Base-by-base conservation (phyloP, 1,284 basidiomycete species). In the Neolentinus lepideus region DNA sequence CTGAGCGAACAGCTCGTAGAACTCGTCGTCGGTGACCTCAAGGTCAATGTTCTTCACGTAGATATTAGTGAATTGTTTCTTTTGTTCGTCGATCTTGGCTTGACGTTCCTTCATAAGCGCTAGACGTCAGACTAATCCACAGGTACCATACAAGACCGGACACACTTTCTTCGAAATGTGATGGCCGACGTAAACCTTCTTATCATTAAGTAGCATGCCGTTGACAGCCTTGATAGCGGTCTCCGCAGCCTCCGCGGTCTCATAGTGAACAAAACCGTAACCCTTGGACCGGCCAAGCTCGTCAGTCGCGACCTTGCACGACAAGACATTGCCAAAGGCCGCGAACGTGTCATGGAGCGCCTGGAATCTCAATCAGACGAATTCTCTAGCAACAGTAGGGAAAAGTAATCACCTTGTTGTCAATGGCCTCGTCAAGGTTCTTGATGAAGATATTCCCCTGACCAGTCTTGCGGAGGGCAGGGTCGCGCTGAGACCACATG, bases 361-460 rank as follows among this genome's bases (percentile, higher is more conserved):
- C 88, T 90, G 60, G 2, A 51, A 38, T 24, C 1, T 46, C 19
- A 6, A 31, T 21, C 43, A 48, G 52, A 31, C 12, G 1, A 21
- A 25, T 48, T 19, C 24, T 48, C 25, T 24, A 50, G 11, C 9
- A 24, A 26, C 38, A 4, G 50, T 29, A 35, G 24, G 26, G 0
- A 33, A 21, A 6, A 31, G 6, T 9, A 19, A 67, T 68, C 56
- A 89, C 89, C 87, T 99, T 99, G 85, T 99, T 99, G 79, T 99
- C 97, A 66, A 99, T 99, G 61, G 83, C 82, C 74, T 97, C 93
- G 71, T 99, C 97, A 64, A 99, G 79, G 78, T 99, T 99, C 81
- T 99, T 99, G 80, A 99, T 99, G 79, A 99, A 99, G 70, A 99
- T 96, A 76, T 99, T 99, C 74, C 97, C 97, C 78, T 98, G 94